These are phyloP conservation scores for Osmanthus fragrans DNA, from an alignment of 257 asterid species.

Conservation along the genomic window DNA sequence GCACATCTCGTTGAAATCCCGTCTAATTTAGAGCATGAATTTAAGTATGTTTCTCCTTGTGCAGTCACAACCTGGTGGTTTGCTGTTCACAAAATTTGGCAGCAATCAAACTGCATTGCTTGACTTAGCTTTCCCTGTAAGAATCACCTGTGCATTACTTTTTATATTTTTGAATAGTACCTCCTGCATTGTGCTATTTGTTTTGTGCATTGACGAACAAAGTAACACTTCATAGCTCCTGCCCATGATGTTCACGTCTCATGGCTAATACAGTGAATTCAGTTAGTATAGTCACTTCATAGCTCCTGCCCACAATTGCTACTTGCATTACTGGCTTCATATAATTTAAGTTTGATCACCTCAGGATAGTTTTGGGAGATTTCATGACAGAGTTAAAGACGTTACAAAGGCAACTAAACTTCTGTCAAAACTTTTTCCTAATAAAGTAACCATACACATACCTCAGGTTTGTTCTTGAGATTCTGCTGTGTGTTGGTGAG, in stretches of 20 bases:
- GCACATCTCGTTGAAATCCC: not conserved
- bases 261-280: not conserved
- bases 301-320: not conserved
- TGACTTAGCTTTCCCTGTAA: constrained; percentile 89
- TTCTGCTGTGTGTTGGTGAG: not conserved
- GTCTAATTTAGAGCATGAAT: not conserved
- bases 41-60: constrained; percentile 29
- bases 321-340: constrained; percentile 22
- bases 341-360: constrained; percentile 23
- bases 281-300: constrained; percentile 21
- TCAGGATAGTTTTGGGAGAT: constrained; percentile 85
- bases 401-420: constrained; percentile 74
- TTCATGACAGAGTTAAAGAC: constrained; percentile 80
- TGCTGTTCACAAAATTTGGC: constrained; percentile 83
- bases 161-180: not conserved
- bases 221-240: not conserved
- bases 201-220: constrained; percentile 17
- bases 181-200: constrained; percentile 9
- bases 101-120: constrained; percentile 82
- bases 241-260: not conserved
- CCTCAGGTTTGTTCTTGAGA: constrained; percentile 64
- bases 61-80: constrained; percentile 89
- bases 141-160: constrained; percentile 23
- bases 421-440: constrained; percentile 79
- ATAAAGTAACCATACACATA: constrained; percentile 77